Evolutionary conservation across 306 rosid genomes (phyloP), one percentile per base, ranked within the genome.

Genomic region (Dryas alaskensis): DNA sequence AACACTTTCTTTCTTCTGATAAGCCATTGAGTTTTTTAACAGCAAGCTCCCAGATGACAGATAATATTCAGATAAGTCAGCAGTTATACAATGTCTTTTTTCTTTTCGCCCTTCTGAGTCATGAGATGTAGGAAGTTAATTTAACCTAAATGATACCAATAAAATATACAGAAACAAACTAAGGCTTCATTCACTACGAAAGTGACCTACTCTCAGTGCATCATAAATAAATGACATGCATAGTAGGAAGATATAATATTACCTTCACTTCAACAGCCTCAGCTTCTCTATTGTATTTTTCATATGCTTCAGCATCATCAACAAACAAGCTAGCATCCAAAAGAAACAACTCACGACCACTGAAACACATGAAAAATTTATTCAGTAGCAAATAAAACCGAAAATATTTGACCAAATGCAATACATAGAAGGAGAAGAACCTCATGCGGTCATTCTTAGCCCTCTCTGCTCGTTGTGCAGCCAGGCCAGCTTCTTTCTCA

Each of bases 371-470:
- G 22, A 22, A 78, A 63, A 73, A 37, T 6, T 27, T 40, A 62
- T 47, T 76, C 17, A 76, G 12, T 31, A 57, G 17, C 47, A 31
- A 31, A 50, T 69, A 10, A 14, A 22, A 16, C 6, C 4, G 3
- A 72, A 45, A 16, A 46, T 13, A 37, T 43, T n/a, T 16, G 11
- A n/a, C 43, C 59, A 9, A 76, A 65, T 22, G 5, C 9, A 67
- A 45, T 64, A 43, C 22, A 40, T 16, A 45, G 50, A 55, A 58
- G 39, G 78, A 45, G 57, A 42, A 44, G 55, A 84, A 91, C 98
- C 98, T 93, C 97, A 89, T 93, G 44, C 98, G 89, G 60, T 93
- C 97, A 77, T 91, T 91, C 88, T 93, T 93, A 65, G 97, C 98
- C 79, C 98, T 93, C 69, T 93, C 97, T 14, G 96, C 98, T 77